Evolutionary conservation across 768 basidiomycete species (phyloP).

Genomic region (Agrocybe pediades): DNA sequence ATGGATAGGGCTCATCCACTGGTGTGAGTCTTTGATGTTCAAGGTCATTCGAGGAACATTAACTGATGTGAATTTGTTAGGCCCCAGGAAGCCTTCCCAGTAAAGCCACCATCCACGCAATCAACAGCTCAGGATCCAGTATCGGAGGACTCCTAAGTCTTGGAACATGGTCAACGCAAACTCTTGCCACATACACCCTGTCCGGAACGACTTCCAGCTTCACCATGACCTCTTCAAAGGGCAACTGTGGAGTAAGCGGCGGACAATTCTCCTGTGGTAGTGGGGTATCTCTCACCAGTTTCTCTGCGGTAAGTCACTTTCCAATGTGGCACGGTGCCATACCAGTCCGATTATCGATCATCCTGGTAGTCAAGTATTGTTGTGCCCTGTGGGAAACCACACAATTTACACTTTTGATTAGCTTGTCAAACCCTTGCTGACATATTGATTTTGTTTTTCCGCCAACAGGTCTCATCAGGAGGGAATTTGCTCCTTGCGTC

Average conservation of each 20-base stretch:
- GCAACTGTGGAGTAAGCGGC: slow-evolving; percentile 50
- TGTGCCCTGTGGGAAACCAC: too few species aligned
- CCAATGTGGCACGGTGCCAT: too few species aligned
- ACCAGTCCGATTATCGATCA: too few species aligned
- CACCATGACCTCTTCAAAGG: slow-evolving; percentile 62
- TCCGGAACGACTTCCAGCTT: slow-evolving; percentile 51
- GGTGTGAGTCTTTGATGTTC: background rate
- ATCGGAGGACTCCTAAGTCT: slow-evolving; percentile 54
- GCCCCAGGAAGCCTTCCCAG: slow-evolving; percentile 36
- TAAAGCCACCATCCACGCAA: slow-evolving; percentile 48
- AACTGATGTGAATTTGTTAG: slow-evolving; percentile 4
- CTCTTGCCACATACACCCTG: slow-evolving; percentile 55
- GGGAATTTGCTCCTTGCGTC: slow-evolving; percentile 49
- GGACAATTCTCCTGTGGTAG: slow-evolving; percentile 53
- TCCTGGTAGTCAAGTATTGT: too few species aligned
- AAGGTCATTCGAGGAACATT: background rate
- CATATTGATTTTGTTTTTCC: background rate
- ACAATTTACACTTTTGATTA: background rate
- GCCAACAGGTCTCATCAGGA: slow-evolving; percentile 46
- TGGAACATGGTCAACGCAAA: slow-evolving; percentile 66
- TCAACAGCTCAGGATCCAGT: slow-evolving; percentile 29
- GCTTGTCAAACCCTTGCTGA: background rate
- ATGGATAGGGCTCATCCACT: background rate
- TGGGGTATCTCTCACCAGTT: slow-evolving; percentile 45
- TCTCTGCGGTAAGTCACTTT: slow-evolving; percentile 49